Conservation (phyloP, 495 filamentous ascomycete genomes). For the Baudoinia panamericana region DNA sequence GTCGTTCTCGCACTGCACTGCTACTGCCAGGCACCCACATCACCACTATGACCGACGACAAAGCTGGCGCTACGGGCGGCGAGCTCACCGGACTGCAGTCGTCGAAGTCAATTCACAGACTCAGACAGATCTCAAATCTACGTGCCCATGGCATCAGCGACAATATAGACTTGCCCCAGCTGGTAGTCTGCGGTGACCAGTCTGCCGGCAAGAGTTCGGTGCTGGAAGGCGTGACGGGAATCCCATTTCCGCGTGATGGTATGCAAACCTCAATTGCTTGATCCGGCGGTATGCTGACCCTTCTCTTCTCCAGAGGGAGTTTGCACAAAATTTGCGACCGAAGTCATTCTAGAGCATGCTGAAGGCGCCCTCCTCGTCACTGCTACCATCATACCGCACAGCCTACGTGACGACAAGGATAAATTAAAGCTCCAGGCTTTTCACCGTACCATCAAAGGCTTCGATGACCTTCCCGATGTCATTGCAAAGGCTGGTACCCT, state of each 20-base stretch:
- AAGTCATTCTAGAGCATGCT: constrained; percentile 39
- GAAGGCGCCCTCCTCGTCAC: constrained; percentile 13
- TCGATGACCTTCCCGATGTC: constrained; percentile 22
- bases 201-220: neutral
- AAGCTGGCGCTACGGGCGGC: too few relatives aligned
- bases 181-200: neutral
- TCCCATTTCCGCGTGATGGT: constrained; percentile 4
- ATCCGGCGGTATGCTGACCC: too few relatives aligned
- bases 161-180: neutral
- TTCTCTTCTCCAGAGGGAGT: constrained; percentile 21
- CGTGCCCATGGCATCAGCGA: neutral
- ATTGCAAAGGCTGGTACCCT: constrained; percentile 16
- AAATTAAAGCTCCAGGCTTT: constrained; percentile 24
- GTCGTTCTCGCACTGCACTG: too few relatives aligned
- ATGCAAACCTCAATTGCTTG: too few relatives aligned
- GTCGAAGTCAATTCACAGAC: neutral
- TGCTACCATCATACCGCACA: constrained; percentile 25
- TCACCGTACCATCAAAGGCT: constrained; percentile 19
- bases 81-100: neutral
- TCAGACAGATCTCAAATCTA: neutral
- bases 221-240: neutral
- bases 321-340: constrained; percentile 57
- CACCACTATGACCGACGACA: too few relatives aligned
- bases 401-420: constrained; percentile 15
- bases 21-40: too few relatives aligned